Percentiles rank a stretch among this genome's conserved stretches.
These are phyloP conservation scores for Eimeria mitis DNA, from an alignment of 169 alveolate genomes.

Conservation along the genomic window DNA sequence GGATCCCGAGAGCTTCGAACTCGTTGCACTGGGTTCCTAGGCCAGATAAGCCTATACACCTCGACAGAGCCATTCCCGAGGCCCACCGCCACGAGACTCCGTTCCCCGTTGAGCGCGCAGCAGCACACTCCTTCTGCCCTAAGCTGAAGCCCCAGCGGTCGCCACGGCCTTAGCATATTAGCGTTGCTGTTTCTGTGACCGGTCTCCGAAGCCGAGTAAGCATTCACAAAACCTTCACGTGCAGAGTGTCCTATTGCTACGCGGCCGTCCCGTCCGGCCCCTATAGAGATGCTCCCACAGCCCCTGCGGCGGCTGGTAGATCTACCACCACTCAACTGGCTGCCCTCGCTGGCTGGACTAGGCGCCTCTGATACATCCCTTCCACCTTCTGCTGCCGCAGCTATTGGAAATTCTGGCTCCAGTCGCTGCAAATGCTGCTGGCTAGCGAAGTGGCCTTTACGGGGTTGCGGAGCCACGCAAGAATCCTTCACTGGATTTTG, in stretches of 20 bases:
- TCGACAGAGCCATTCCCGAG: constrained; percentile 55
- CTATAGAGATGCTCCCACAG: constrained; percentile 48
- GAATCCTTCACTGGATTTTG: not conserved
- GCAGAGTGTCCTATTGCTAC: constrained; percentile 39
- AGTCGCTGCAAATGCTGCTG: not conserved
- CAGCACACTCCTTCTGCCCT: constrained; percentile 43
- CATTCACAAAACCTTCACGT: not conserved
- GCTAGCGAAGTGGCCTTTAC: not conserved
- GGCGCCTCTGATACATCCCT: not conserved
- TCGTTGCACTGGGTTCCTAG: constrained; percentile 46
- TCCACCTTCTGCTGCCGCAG: not conserved
- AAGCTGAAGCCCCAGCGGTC: constrained; percentile 56
- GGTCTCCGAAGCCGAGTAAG: not conserved
- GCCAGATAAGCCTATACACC: constrained; percentile 50
- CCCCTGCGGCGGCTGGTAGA: constrained; percentile 25
- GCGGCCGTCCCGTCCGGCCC: constrained; percentile 42
- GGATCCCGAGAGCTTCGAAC: not conserved
- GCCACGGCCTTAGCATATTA: constrained; percentile 5
- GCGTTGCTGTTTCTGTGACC: not conserved
- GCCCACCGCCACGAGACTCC: constrained; percentile 64
- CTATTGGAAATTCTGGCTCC: not conserved
- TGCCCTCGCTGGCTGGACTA: no score
- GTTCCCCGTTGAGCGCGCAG: constrained; percentile 74
- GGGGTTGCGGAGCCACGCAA: not conserved
- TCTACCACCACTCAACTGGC: not conserved